Evolutionary conservation across 129 eudicot genomes (phyloP).

Genomic region (Saposhnikovia divaricata): DNA sequence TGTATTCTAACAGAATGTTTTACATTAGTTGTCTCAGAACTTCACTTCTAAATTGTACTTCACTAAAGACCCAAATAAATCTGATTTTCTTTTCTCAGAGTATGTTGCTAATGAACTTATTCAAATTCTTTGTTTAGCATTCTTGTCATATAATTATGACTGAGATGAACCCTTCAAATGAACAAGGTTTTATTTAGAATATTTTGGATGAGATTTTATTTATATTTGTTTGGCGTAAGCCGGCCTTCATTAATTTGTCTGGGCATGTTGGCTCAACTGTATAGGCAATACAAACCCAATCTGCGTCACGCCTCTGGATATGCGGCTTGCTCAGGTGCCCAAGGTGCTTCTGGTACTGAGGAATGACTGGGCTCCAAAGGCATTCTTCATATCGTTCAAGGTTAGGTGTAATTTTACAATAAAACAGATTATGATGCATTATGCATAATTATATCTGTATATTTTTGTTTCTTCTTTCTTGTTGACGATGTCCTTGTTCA

Average conservation of each 20-base stretch:
- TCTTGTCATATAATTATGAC: too few relatives aligned
- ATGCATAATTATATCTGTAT: background rate
- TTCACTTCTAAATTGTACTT: too few relatives aligned
- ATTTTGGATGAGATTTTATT: background rate
- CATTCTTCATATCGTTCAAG: slow-evolving; percentile 88
- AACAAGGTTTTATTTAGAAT: background rate
- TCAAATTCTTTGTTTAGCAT: too few relatives aligned
- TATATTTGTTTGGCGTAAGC: background rate
- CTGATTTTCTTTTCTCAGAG: too few relatives aligned
- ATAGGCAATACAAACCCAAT: too few relatives aligned
- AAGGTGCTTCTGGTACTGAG: slow-evolving; percentile 84
- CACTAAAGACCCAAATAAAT: too few relatives aligned
- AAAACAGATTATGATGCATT: background rate
- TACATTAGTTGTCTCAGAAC: too few relatives aligned
- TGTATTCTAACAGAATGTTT: too few relatives aligned
- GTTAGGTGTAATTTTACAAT: slow-evolving; percentile 20
- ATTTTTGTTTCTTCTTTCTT: background rate
- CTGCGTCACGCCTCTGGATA: slow-evolving; percentile 92
- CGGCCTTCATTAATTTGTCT: background rate
- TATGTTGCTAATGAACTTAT: too few relatives aligned
- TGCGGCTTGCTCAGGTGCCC: slow-evolving; percentile 92
- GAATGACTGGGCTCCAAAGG: slow-evolving; percentile 85
- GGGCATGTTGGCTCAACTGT: background rate
- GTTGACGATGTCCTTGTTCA: background rate
- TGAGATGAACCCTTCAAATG: too few relatives aligned